phyloP scores from a whole-genome alignment of 805 yeast species.

The Candida argentea region DNA sequence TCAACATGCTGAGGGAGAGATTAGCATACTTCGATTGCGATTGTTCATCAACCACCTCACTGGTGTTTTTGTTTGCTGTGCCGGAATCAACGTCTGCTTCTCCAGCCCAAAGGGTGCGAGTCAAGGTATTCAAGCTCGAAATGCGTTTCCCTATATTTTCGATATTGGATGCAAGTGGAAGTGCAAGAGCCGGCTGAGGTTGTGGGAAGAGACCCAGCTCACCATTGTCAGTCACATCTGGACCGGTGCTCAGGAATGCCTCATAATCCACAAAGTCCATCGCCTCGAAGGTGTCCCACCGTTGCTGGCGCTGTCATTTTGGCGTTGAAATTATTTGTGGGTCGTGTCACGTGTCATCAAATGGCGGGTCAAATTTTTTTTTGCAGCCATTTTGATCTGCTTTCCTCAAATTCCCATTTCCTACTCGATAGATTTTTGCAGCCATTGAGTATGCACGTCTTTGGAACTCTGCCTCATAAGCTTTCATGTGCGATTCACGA shows the following conservation, averaged over 20 bases:
- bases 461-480: too few relatives aligned
- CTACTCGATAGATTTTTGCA: too few relatives aligned
- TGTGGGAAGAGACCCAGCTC: conserved; percentile 17
- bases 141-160: conserved; percentile 23
- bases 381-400: too few relatives aligned
- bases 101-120: conserved; percentile 18
- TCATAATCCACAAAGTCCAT: conserved; percentile 37
- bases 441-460: too few relatives aligned
- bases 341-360: too few relatives aligned
- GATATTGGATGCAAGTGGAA: conserved; percentile 29
- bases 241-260: conserved; percentile 17
- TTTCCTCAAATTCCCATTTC: too few relatives aligned
- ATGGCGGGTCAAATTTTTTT: too few relatives aligned
- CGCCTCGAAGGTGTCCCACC: not conserved
- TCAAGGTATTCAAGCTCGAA: conserved; percentile 22
- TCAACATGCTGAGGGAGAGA: conserved; percentile 21
- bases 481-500: too few relatives aligned
- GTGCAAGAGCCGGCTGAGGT: conserved; percentile 35
- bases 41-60: conserved; percentile 5
- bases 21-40: conserved; percentile 41
- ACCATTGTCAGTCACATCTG: conserved; percentile 1
- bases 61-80: conserved; percentile 4
- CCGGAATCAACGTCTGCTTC: conserved; percentile 5
- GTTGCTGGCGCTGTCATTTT: too few relatives aligned
- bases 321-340: too few relatives aligned